Evolutionary conservation across 345 rosid genomes (phyloP).

Genomic region (Rhizophora mangle): DNA sequence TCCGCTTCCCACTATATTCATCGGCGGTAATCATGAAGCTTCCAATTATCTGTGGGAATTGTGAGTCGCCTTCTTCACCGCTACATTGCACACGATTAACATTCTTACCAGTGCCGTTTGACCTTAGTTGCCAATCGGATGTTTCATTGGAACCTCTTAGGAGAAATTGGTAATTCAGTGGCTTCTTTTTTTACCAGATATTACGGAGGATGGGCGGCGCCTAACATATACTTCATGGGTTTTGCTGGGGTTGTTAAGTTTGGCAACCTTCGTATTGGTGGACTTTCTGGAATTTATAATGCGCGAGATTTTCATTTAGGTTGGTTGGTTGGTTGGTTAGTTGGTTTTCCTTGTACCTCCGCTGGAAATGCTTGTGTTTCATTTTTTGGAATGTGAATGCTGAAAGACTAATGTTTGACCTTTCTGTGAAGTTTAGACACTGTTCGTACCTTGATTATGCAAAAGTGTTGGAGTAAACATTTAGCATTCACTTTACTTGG

Average conservation of each 20-base stretch:
- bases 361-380: background rate
- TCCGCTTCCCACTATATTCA: constrained; percentile 84
- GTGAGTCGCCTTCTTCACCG: constrained; percentile 34
- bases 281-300: constrained; percentile 87
- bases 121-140: too few species aligned
- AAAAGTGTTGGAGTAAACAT: background rate
- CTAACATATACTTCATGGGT: constrained; percentile 81
- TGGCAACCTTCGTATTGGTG: constrained; percentile 81
- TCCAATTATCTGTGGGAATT: constrained; percentile 93
- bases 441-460: background rate
- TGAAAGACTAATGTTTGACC: background rate
- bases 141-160: background rate
- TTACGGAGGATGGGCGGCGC: constrained; percentile 95
- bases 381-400: background rate
- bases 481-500: constrained; percentile 11
- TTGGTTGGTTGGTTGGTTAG: constrained; percentile 59
- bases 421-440: too few species aligned
- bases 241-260: constrained; percentile 82
- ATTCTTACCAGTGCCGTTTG: too few species aligned
- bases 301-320: constrained; percentile 56
- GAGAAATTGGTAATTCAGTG: background rate
- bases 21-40: constrained; percentile 98
- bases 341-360: constrained; percentile 20
- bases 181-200: constrained; percentile 41
- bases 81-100: background rate